These are phyloP conservation scores for Thelonectria blattea DNA, from an alignment of 2,329 filamentous ascomycete genomes.

Conservation along the genomic window DNA sequence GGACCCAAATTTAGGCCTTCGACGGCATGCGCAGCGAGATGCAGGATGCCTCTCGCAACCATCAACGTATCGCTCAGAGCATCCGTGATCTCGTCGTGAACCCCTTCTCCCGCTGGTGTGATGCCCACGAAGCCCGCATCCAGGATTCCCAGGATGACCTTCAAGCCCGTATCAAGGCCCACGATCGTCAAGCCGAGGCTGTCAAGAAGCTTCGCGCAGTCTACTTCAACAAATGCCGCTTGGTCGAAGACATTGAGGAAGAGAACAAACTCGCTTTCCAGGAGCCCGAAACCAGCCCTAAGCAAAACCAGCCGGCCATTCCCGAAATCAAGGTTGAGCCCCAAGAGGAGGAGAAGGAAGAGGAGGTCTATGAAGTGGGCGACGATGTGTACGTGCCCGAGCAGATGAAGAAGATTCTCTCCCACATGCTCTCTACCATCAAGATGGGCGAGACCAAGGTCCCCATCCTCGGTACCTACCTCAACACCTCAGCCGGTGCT, in stretches of 20 bases:
- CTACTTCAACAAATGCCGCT: slow-evolving; percentile 98
- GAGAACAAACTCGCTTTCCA: slow-evolving; percentile 99
- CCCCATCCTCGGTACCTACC: slow-evolving; percentile 91
- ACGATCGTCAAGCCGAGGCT: slow-evolving; percentile 87
- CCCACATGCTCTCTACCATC: slow-evolving; percentile 85
- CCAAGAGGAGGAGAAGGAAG: slow-evolving; percentile 72
- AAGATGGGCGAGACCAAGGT: slow-evolving; percentile 92
- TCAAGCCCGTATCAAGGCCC: slow-evolving; percentile 86
- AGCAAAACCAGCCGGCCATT: slow-evolving; percentile 59
- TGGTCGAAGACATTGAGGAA: slow-evolving; percentile 95
- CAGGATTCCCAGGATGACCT: slow-evolving; percentile 95
- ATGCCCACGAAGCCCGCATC: slow-evolving; percentile 88
- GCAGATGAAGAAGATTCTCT: slow-evolving; percentile 87
- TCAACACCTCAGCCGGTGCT: slow-evolving; percentile 87
- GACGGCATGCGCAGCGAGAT: slow-evolving; percentile 93
- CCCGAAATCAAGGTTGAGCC: slow-evolving; percentile 89
- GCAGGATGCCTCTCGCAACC: slow-evolving; percentile 86
- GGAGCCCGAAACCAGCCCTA: slow-evolving; percentile 76
- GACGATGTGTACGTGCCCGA: slow-evolving; percentile 86
- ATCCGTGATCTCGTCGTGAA: slow-evolving; percentile 95
- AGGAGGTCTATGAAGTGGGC: slow-evolving; percentile 86
- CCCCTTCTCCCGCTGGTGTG: slow-evolving; percentile 95
- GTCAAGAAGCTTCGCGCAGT: slow-evolving; percentile 93
- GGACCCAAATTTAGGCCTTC: slow-evolving; percentile 69
- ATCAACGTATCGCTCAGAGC: slow-evolving; percentile 94